Conservation (phyloP, 768 basidiomycete genomes). For the Leccinum pellstonianum region DNA sequence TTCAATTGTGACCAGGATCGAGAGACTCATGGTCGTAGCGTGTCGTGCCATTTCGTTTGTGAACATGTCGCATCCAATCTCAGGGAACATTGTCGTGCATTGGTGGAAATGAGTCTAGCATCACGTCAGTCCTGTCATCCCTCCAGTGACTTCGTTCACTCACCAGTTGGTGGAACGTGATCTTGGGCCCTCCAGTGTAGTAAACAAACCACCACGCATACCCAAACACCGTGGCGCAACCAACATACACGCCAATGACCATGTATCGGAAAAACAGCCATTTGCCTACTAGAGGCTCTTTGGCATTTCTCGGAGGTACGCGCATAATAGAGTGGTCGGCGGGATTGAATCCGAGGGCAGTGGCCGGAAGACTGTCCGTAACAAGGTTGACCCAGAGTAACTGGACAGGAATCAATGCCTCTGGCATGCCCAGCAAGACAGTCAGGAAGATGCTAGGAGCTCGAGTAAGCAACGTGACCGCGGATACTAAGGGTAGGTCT, state of each 20-base stretch:
- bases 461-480: background rate
- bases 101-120: slow-evolving; percentile 92
- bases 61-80: slow-evolving; percentile 96
- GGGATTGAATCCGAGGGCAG: slow-evolving; percentile 97
- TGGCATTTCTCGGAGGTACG: slow-evolving; percentile 85
- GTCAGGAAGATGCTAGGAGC: slow-evolving; percentile 85
- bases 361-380: slow-evolving; percentile 94
- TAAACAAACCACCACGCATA: slow-evolving; percentile 99
- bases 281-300: slow-evolving; percentile 84
- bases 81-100: slow-evolving; percentile 77
- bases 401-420: slow-evolving; percentile 96
- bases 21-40: slow-evolving; percentile 95
- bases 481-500: background rate
- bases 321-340: slow-evolving; percentile 97
- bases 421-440: slow-evolving; percentile 98
- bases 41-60: slow-evolving; percentile 79
- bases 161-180: slow-evolving; percentile 90
- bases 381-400: slow-evolving; percentile 98
- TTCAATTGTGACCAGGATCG: slow-evolving; percentile 92
- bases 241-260: slow-evolving; percentile 91
- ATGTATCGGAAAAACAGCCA: slow-evolving; percentile 98
- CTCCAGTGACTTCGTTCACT: slow-evolving; percentile 32
- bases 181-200: slow-evolving; percentile 88
- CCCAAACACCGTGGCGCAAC: slow-evolving; percentile 91
- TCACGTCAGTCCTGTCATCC: slow-evolving; percentile 5